These are phyloP conservation scores for Magnaporthales sp. DNA, from an alignment of 2,329 filamentous ascomycete species.

Conservation along the genomic window DNA sequence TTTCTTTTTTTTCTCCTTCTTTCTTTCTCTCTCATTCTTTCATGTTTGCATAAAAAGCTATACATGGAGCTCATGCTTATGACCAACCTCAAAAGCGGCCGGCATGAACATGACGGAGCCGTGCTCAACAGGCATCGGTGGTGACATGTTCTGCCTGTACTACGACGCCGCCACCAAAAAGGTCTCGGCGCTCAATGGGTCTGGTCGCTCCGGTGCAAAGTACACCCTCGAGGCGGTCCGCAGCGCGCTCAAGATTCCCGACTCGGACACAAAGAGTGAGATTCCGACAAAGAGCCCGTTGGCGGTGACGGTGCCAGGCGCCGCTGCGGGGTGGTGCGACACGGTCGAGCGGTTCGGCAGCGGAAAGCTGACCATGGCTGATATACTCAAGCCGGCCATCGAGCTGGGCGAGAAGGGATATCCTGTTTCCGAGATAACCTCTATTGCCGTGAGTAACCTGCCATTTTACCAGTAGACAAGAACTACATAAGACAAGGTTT, in stretches of 20 bases:
- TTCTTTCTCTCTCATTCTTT: not conserved
- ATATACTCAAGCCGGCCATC: constrained; percentile 74
- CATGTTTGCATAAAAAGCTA: not conserved
- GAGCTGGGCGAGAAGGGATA: constrained; percentile 78
- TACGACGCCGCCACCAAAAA: constrained; percentile 74
- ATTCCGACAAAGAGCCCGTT: constrained; percentile 71
- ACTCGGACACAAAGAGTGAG: constrained; percentile 20
- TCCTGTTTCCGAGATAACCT: constrained; percentile 71
- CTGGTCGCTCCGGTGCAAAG: constrained; percentile 66
- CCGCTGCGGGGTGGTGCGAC: constrained; percentile 69
- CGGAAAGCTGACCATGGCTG: constrained; percentile 63
- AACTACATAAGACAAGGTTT: not conserved
- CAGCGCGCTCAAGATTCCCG: constrained; percentile 55
- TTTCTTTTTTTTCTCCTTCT: not conserved
- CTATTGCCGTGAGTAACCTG: constrained; percentile 52
- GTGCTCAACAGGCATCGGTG: constrained; percentile 87
- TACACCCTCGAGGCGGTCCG: constrained; percentile 62
- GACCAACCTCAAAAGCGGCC: not conserved
- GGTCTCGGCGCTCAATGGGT: constrained; percentile 83
- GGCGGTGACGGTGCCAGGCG: constrained; percentile 65
- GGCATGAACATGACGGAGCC: constrained; percentile 46
- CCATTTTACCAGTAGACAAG: constrained; percentile 26
- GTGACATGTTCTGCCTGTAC: constrained; percentile 90
- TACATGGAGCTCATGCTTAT: not conserved
- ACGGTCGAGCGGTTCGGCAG: constrained; percentile 79